A percentile compares a stretch with the other conserved stretches of the same genome.
phyloP scores from a whole-genome alignment of 1,284 basidiomycete genomes.

The Pterulicium gracile region DNA sequence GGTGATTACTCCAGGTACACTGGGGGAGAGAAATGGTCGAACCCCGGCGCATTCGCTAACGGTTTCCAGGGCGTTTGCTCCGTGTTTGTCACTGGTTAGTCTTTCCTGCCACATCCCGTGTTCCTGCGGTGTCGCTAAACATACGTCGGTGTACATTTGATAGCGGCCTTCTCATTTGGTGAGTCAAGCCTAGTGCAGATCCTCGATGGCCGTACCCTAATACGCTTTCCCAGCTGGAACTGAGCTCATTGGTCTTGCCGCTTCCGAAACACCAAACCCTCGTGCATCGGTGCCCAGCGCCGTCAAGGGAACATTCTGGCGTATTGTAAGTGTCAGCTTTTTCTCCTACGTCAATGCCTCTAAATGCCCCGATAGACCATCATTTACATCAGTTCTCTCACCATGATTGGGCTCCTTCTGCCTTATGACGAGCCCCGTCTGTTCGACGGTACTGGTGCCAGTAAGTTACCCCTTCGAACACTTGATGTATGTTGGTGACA shows the following conservation, averaged over 20 bases:
- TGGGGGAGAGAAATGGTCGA: conserved; percentile 38
- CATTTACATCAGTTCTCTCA: conserved; percentile 31
- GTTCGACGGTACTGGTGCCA: conserved; percentile 25
- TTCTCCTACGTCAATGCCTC: neutral
- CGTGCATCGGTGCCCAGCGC: conserved; percentile 38
- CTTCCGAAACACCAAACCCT: conserved; percentile 30
- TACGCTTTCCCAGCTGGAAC: conserved; percentile 26
- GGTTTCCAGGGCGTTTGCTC: conserved; percentile 33
- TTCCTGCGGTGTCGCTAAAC: neutral
- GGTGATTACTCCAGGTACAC: conserved; percentile 27
- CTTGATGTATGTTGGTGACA: neutral
- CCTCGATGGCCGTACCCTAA: neutral
- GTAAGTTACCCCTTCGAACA: conserved; percentile 11
- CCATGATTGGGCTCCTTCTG: conserved; percentile 34
- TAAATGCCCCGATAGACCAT: conserved; percentile 21
- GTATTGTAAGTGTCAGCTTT: conserved; percentile 18
- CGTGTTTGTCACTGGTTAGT: conserved; percentile 29
- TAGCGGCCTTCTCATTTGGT: conserved; percentile 50
- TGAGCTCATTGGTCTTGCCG: conserved; percentile 40
- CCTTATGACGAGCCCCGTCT: conserved; percentile 40
- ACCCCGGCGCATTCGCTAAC: conserved; percentile 39
- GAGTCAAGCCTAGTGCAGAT: conserved; percentile 6
- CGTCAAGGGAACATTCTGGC: conserved; percentile 40
- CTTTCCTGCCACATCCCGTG: neutral
- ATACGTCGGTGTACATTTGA: neutral